phyloP scores from a whole-genome alignment of 805 yeast species.

The Candida qinlingensis region DNA sequence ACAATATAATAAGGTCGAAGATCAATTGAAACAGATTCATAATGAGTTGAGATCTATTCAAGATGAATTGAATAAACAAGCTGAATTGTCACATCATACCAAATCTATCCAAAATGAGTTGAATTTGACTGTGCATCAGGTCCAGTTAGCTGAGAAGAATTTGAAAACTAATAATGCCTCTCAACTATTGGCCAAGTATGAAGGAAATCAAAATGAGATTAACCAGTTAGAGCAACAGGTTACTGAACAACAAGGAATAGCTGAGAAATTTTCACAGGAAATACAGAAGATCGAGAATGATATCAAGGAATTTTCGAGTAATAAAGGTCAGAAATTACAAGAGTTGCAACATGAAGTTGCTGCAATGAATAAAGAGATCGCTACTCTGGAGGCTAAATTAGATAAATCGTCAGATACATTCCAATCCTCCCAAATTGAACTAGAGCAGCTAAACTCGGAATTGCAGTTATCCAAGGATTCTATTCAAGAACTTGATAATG shows the following conservation, averaged over 20 bases:
- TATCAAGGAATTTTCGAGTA: conserved; percentile 70
- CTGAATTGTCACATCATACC: conserved; percentile 42
- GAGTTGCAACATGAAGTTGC: conserved; percentile 52
- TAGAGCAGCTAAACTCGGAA: conserved; percentile 63
- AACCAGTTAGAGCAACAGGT: conserved; percentile 35
- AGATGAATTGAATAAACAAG: conserved; percentile 37
- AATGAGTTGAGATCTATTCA: conserved; percentile 36
- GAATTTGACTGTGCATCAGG: conserved; percentile 53
- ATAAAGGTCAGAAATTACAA: conserved; percentile 76
- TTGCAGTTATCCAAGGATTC: conserved; percentile 39
- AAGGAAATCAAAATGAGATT: conserved; percentile 42
- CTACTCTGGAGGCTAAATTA: conserved; percentile 32
- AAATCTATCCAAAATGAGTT: conserved; percentile 53
- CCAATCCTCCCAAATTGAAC: conserved; percentile 63
- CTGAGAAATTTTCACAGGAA: conserved; percentile 34
- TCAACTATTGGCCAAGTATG: conserved; percentile 45
- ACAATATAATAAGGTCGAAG: conserved; percentile 45
- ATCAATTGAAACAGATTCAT: conserved; percentile 36
- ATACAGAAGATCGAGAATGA: conserved; percentile 60
- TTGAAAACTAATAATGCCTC: conserved; percentile 53
- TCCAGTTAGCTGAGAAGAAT: conserved; percentile 49
- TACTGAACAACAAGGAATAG: conserved; percentile 28
- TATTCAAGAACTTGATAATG: conserved; percentile 29
- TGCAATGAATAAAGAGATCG: conserved; percentile 32
- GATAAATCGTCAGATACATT: conserved; percentile 45